phyloP scores from a whole-genome alignment of 2,329 filamentous ascomycete genomes.

The Colletotrichum sp. region DNA sequence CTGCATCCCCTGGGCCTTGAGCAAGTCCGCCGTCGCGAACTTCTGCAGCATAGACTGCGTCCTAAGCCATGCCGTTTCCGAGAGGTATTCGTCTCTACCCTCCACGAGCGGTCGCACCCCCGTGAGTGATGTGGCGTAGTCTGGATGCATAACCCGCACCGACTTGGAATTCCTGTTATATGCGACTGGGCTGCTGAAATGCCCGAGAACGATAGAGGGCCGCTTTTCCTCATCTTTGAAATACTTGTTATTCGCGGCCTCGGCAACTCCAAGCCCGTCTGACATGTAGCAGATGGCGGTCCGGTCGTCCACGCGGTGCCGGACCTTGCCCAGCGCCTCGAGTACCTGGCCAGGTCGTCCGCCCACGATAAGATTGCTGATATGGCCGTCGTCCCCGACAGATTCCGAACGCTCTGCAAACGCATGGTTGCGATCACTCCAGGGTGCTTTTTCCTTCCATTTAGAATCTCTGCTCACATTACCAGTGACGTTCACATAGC shows the following conservation, averaged over 20 bases:
- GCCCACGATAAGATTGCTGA: conserved; percentile 75
- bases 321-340: conserved; percentile 62
- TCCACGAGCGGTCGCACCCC: conserved; percentile 25
- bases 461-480: conserved; percentile 26
- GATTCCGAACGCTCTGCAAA: background rate
- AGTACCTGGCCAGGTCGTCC: conserved; percentile 59
- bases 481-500: conserved; percentile 18
- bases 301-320: conserved; percentile 68
- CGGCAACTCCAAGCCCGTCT: conserved; percentile 84
- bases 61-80: conserved; percentile 27
- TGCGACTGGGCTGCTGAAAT: conserved; percentile 54
- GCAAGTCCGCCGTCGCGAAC: conserved; percentile 64
- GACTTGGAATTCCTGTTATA: conserved; percentile 44
- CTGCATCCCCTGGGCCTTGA: conserved; percentile 64
- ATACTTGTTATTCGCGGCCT: conserved; percentile 73
- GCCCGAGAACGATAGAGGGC: conserved; percentile 79
- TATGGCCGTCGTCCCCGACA: conserved; percentile 51
- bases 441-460: conserved; percentile 25
- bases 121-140: conserved; percentile 38
- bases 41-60: conserved; percentile 65
- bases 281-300: conserved; percentile 80
- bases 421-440: background rate
- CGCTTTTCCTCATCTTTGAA: conserved; percentile 70
- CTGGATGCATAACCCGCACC: conserved; percentile 38
- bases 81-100: conserved; percentile 1